Conservation (phyloP, 2,329 filamentous ascomycete species). For the Coniochaeta sp. region DNA sequence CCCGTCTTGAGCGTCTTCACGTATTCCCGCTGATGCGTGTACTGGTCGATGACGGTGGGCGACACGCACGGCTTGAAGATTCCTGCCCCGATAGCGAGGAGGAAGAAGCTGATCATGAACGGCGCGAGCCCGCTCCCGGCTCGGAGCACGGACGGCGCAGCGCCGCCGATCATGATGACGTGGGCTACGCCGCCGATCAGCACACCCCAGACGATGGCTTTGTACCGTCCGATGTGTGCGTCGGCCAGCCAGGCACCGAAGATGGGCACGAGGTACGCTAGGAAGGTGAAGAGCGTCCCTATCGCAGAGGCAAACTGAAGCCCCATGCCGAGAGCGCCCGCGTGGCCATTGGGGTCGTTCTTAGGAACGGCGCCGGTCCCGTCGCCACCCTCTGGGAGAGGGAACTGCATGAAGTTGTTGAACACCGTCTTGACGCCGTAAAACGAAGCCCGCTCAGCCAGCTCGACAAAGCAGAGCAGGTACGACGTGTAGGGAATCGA, state of each 20-base stretch:
- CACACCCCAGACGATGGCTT: constrained; percentile 65
- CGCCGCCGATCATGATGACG: constrained; percentile 56
- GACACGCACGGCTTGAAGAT: constrained; percentile 60
- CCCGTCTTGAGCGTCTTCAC: constrained; percentile 33
- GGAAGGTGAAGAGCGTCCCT: constrained; percentile 35
- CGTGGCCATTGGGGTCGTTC: neutral
- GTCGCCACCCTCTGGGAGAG: constrained; percentile 34
- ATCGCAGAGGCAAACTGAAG: constrained; percentile 38
- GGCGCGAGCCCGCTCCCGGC: constrained; percentile 44
- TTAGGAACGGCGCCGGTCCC: constrained; percentile 5
- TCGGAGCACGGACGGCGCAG: constrained; percentile 51
- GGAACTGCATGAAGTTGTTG: constrained; percentile 48
- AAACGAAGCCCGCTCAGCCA: constrained; percentile 45
- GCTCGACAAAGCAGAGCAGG: constrained; percentile 40
- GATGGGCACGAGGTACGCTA: constrained; percentile 48
- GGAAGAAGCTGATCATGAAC: constrained; percentile 54
- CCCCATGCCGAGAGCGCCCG: constrained; percentile 18
- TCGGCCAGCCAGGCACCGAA: constrained; percentile 53
- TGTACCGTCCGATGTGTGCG: constrained; percentile 61
- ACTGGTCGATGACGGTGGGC: constrained; percentile 35
- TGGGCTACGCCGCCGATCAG: constrained; percentile 59
- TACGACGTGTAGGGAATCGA: constrained; percentile 35
- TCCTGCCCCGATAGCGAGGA: constrained; percentile 62
- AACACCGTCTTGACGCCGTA: constrained; percentile 43
- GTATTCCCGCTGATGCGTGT: constrained; percentile 30